Evolutionary conservation across 768 basidiomycete genomes (phyloP), one percentile per base, ranked within the genome.

Genomic region (Hygrocybe punicea): DNA sequence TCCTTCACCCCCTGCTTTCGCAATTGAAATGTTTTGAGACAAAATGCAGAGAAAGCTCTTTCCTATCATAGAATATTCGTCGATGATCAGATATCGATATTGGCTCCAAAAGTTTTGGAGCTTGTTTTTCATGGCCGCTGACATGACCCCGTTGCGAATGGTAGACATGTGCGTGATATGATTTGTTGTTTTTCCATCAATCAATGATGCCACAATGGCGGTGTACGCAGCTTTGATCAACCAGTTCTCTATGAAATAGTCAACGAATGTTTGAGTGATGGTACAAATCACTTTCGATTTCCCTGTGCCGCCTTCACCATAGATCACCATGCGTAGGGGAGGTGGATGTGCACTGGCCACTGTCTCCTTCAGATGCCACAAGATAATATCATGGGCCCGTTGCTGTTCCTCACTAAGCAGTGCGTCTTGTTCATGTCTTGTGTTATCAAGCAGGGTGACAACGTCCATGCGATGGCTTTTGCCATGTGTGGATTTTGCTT

Each of bases 271-370:
- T 25, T 74, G 61, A 10, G 81, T 78, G 0, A 78, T 52, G 2
- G 62, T 66, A 0, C 81, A n/a, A n/a, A n/a, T n/a, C n/a, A n/a
- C n/a, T n/a, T n/a, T n/a, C n/a, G n/a, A n/a, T n/a, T n/a, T n/a
- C 0, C 81, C 78, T 0, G 74, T 76, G 0, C 80, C 78, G 0
- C 78, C 79, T 50, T 75, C 69, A 0, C 80, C 80, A 0, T 66
- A 59, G 0, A 80, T 58, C 0, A 73, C 35, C 77, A 79, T 78
- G 0, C 67, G 58, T 2, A 81, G 60, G 45, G 71, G 76, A 9
- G 45, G 29, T n/a, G 57, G 65, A 1, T 56, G 19, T 8, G 55
- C 7, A 9, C 67, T 65, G 14, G 34, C 14, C 1, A 70, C 39
- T 16, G 63, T 64, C 11, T 65, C 23, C 4, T 53, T 25, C 0